Conservation (phyloP, 2,329 filamentous ascomycete species). For the Conoideocrella luteorostrata region DNA sequence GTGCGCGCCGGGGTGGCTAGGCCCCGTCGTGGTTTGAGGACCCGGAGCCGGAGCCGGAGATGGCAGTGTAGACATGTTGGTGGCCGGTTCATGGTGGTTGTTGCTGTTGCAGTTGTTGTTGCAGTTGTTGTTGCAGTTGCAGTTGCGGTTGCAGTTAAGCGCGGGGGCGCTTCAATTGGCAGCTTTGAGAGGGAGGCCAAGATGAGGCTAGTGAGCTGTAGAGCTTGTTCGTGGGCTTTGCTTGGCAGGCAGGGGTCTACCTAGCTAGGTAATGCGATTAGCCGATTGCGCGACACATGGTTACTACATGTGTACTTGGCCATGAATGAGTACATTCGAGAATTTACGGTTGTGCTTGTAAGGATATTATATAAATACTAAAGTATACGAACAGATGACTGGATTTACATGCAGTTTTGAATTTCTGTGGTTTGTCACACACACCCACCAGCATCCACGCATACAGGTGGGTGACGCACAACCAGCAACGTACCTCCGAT, state of each 20-base stretch:
- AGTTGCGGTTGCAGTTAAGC: not conserved
- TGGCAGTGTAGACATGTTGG: slow-evolving; percentile 20
- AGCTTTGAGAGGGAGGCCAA: too few relatives aligned
- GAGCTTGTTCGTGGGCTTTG: not conserved
- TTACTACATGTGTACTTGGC: too few relatives aligned
- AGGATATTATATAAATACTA: too few relatives aligned
- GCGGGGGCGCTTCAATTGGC: too few relatives aligned
- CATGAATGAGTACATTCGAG: not conserved
- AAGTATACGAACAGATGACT: too few relatives aligned
- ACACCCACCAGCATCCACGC: too few relatives aligned
- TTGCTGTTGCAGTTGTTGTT: slow-evolving; percentile 5
- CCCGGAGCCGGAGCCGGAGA: slow-evolving; percentile 1
- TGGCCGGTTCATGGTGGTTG: slow-evolving; percentile 25
- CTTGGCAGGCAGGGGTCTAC: not conserved
- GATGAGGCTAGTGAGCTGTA: slow-evolving; percentile 10
- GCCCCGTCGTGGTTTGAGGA: slow-evolving; percentile 12
- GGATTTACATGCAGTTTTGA: too few relatives aligned
- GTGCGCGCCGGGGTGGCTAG: slow-evolving; percentile 12
- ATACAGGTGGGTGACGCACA: too few relatives aligned
- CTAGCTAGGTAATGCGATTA: slow-evolving; percentile 11
- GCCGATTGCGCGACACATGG: too few relatives aligned
- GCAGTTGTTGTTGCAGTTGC: not conserved
- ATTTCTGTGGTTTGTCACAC: too few relatives aligned
- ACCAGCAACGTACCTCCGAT: too few relatives aligned
- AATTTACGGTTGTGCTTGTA: too few relatives aligned